Percentiles rank a stretch among this genome's conserved stretches.
Conservation (phyloP, 768 basidiomycete species). For the Mycena metata region DNA sequence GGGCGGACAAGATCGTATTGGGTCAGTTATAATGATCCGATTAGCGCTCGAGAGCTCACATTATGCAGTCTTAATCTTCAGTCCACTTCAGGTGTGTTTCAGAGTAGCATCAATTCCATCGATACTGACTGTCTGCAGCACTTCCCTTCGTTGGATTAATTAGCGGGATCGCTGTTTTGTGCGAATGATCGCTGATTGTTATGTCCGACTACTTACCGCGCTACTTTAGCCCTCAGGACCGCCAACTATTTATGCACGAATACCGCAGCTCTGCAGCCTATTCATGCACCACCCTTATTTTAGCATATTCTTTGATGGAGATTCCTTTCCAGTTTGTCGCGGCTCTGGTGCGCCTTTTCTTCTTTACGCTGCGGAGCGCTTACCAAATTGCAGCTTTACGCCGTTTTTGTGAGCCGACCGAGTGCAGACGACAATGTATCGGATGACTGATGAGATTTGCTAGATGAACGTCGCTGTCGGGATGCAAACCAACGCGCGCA, state of each 20-base stretch:
- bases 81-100: slow-evolving; percentile 25
- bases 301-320: slow-evolving; percentile 41
- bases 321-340: slow-evolving; percentile 41
- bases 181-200: not conserved
- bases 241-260: slow-evolving; percentile 59
- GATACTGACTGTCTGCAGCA: slow-evolving; percentile 44
- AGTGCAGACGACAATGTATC: not conserved
- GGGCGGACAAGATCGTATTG: slow-evolving; percentile 57
- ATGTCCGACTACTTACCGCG: not conserved
- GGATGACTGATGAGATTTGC: not conserved
- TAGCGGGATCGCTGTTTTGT: slow-evolving; percentile 50
- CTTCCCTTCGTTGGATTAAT: slow-evolving; percentile 53
- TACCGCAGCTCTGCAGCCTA: slow-evolving; percentile 54
- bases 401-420: slow-evolving; percentile 32
- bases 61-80: slow-evolving; percentile 29
- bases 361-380: not conserved
- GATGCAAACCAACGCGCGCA: slow-evolving; percentile 36
- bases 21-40: slow-evolving; percentile 35
- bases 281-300: slow-evolving; percentile 52
- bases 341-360: slow-evolving; percentile 25
- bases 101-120: not conserved
- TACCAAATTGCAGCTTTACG: slow-evolving; percentile 27
- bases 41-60: not conserved
- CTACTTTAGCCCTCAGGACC: slow-evolving; percentile 50
- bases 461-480: slow-evolving; percentile 40